These are phyloP conservation scores for Apium graveolens DNA, from an alignment of 129 eudicot genomes.

Conservation along the genomic window DNA sequence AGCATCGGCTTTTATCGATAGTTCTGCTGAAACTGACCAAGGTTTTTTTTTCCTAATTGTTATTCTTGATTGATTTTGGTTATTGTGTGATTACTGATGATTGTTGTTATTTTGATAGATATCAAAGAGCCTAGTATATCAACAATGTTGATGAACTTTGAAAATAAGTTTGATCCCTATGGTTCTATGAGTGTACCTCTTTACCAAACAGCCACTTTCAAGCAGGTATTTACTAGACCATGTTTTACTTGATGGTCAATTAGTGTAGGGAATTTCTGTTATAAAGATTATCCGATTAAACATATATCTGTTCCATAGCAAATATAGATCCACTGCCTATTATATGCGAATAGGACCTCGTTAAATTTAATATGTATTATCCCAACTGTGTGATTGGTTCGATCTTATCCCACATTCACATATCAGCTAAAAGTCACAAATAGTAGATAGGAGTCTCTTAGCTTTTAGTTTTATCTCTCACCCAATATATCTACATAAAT, in stretches of 20 bases:
- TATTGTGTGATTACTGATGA: slow-evolving; percentile 3
- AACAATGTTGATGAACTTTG: slow-evolving; percentile 86
- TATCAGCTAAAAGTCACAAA: neutral
- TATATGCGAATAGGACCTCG: no score
- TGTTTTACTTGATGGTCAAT: neutral
- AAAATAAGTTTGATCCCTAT: slow-evolving; percentile 81
- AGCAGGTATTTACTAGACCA: slow-evolving; percentile 42
- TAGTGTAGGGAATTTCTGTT: neutral
- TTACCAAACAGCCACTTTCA: slow-evolving; percentile 95
- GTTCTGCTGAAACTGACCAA: slow-evolving; percentile 32
- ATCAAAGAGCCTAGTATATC: slow-evolving; percentile 68
- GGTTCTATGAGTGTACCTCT: slow-evolving; percentile 78
- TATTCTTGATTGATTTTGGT: neutral
- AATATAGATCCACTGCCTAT: neutral
- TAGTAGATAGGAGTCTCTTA: neutral
- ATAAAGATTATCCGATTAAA: neutral
- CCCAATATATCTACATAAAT: neutral
- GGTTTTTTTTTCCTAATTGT: slow-evolving; percentile 27
- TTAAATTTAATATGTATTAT: neutral
- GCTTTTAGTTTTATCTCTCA: neutral
- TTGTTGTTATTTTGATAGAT: slow-evolving; percentile 28
- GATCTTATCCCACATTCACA: neutral
- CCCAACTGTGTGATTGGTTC: neutral
- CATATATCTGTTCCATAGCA: neutral
- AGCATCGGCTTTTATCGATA: slow-evolving; percentile 37